phyloP scores from a whole-genome alignment of 1,139 yeast genomes.

The Wickerhamomyces sp. region DNA sequence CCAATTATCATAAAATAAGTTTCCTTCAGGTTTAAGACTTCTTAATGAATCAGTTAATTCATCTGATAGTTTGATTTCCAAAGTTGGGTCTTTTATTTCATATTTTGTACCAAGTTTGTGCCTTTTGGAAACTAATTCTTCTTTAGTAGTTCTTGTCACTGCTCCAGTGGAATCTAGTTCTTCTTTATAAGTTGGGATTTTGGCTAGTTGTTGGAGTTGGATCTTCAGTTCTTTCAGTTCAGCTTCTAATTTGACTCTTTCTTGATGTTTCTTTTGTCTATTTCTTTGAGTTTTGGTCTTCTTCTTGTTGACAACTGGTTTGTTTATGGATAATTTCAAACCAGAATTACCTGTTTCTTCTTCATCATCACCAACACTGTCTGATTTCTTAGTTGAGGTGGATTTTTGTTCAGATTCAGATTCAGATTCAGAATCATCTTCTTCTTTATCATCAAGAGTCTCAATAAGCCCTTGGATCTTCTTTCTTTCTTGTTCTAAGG shows the following conservation, averaged over 20 bases:
- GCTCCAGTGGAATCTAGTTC: conserved; percentile 27
- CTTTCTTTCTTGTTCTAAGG: conserved; percentile 55
- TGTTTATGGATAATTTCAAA: conserved; percentile 52
- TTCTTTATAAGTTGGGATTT: conserved; percentile 46
- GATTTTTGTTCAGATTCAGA: conserved; percentile 1
- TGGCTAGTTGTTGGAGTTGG: conserved; percentile 53
- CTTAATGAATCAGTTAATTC: conserved; percentile 85
- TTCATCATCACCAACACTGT: conserved; percentile 25
- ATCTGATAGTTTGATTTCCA: conserved; percentile 86
- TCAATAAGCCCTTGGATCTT: conserved; percentile 62
- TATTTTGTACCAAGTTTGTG: conserved; percentile 47
- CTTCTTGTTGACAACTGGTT: conserved; percentile 62
- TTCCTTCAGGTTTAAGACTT: conserved; percentile 87
- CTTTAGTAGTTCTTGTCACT: conserved; percentile 21
- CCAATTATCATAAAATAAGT: conserved; percentile 77
- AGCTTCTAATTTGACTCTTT: conserved; percentile 48
- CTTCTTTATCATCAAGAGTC: conserved; percentile 54
- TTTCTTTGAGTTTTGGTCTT: conserved; percentile 80
- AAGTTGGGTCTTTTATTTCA: conserved; percentile 52
- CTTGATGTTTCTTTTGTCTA: conserved; percentile 60
- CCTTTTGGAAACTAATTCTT: conserved; percentile 29
- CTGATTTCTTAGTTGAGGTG: too few species aligned
- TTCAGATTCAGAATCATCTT: conserved; percentile 33
- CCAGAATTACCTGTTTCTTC: conserved; percentile 13
- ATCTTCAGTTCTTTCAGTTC: conserved; percentile 55